These are phyloP conservation scores for Pneumocystis murina DNA, from an alignment of 1,139 yeast species.

Conservation along the genomic window DNA sequence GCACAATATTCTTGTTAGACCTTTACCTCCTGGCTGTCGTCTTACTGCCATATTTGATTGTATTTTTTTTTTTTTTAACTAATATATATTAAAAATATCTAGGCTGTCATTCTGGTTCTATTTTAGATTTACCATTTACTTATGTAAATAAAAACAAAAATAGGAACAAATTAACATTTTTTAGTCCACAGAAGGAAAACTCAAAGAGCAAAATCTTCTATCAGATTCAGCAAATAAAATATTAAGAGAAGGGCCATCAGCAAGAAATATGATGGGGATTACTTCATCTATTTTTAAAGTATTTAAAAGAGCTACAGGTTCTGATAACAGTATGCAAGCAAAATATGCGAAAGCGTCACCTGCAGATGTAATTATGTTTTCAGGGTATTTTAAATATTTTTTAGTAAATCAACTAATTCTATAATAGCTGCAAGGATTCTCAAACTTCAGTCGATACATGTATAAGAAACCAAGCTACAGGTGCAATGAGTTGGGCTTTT, in stretches of 20 bases:
- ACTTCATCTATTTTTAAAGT: constrained; percentile 39
- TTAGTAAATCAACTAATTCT: constrained; percentile 31
- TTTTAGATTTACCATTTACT: constrained; percentile 71
- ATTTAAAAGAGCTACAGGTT: constrained; percentile 37
- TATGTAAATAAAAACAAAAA: constrained; percentile 25
- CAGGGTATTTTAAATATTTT: constrained; percentile 74
- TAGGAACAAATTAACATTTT: neutral
- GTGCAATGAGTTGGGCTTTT: constrained; percentile 92
- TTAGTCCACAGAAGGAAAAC: constrained; percentile 65
- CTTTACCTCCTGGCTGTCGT: constrained; percentile 69
- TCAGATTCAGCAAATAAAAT: constrained; percentile 76
- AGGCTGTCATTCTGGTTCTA: constrained; percentile 79
- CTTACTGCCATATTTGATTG: constrained; percentile 44
- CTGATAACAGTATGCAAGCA: constrained; percentile 30
- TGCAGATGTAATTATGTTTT: constrained; percentile 72
- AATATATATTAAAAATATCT: constrained; percentile 47
- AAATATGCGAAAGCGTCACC: constrained; percentile 57
- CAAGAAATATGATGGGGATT: constrained; percentile 51
- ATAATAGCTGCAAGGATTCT: constrained; percentile 5
- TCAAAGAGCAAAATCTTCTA: constrained; percentile 77
- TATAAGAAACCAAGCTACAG: constrained; percentile 44
- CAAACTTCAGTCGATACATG: constrained; percentile 10
- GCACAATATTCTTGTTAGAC: constrained; percentile 62
- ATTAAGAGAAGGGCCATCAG: constrained; percentile 47
- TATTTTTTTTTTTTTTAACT: neutral